Evolutionary conservation across 1,139 yeast genomes (phyloP).

Genomic region (Cylindricascospora bacillispora): DNA sequence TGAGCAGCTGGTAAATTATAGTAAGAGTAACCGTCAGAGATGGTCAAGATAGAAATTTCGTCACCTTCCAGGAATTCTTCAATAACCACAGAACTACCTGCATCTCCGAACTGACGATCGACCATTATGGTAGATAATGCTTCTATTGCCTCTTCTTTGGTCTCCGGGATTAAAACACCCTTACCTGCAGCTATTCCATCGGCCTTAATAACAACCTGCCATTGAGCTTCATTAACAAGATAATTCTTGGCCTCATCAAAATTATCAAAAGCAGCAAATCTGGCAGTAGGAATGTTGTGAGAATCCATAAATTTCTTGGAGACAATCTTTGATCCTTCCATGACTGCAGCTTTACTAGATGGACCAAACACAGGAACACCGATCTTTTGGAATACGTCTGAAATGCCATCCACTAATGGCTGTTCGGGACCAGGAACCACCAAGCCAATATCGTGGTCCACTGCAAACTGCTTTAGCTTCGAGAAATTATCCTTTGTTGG

Average conservation of each 20-base stretch:
- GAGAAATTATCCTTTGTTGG: slow-evolving; percentile 49
- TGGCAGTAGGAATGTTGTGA: slow-evolving; percentile 90
- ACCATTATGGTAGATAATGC: slow-evolving; percentile 88
- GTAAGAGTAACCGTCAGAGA: slow-evolving; percentile 88
- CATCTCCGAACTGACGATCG: slow-evolving; percentile 75
- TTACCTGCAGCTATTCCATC: slow-evolving; percentile 98
- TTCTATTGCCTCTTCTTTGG: slow-evolving; percentile 69
- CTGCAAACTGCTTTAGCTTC: slow-evolving; percentile 52
- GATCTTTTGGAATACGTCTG: slow-evolving; percentile 51
- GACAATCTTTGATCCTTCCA: slow-evolving; percentile 97
- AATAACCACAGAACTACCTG: slow-evolving; percentile 93
- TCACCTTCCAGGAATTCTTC: slow-evolving; percentile 97
- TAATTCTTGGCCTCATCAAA: slow-evolving; percentile 65
- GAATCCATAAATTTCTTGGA: slow-evolving; percentile 89
- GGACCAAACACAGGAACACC: slow-evolving; percentile 98
- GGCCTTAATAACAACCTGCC: slow-evolving; percentile 86
- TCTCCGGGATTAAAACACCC: slow-evolving; percentile 87
- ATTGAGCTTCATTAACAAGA: slow-evolving; percentile 44
- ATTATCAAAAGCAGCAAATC: slow-evolving; percentile 65
- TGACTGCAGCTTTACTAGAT: slow-evolving; percentile 70
- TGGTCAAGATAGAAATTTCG: slow-evolving; percentile 83
- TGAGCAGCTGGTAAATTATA: slow-evolving; percentile 94
- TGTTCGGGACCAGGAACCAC: slow-evolving; percentile 99
- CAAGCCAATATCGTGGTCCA: slow-evolving; percentile 50
- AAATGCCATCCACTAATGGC: slow-evolving; percentile 89